Evolutionary conservation across 2,329 filamentous ascomycete genomes (phyloP).

Genomic region (Penicillium sp.): DNA sequence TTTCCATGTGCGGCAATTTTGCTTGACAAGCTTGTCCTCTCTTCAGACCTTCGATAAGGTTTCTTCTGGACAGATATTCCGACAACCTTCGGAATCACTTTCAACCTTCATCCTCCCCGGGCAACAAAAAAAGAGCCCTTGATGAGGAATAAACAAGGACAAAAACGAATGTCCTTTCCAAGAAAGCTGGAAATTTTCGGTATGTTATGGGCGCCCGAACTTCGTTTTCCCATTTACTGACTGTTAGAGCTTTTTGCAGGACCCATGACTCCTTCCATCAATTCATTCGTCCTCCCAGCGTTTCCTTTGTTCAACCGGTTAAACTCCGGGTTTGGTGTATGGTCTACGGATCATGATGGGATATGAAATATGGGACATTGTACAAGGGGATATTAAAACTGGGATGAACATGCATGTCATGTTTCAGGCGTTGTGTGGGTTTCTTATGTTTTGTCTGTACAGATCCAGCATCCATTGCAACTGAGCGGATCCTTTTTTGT

Average conservation of each 20-base stretch:
- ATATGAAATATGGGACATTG: background rate
- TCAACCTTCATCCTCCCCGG: background rate
- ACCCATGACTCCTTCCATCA: background rate
- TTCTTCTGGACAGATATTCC: background rate
- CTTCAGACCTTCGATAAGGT: background rate
- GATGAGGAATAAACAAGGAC: background rate
- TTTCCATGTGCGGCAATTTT: background rate
- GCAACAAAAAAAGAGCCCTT: background rate
- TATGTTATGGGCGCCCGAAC: background rate
- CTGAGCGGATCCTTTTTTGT: background rate
- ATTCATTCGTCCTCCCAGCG: background rate
- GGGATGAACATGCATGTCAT: background rate
- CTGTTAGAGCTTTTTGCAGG: background rate
- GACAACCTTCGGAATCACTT: background rate
- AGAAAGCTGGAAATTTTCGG: background rate
- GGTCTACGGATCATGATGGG: background rate
- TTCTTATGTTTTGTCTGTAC: background rate
- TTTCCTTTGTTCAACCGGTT: background rate
- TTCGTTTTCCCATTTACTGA: background rate
- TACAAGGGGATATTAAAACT: slow-evolving; percentile 5
- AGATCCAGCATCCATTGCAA: background rate
- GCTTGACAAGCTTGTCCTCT: background rate
- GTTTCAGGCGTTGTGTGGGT: background rate
- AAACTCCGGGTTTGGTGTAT: background rate
- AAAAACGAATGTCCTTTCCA: background rate